Evolutionary conservation across 495 filamentous ascomycete species (phyloP).

Genomic region (Tetracladium setigerum): DNA sequence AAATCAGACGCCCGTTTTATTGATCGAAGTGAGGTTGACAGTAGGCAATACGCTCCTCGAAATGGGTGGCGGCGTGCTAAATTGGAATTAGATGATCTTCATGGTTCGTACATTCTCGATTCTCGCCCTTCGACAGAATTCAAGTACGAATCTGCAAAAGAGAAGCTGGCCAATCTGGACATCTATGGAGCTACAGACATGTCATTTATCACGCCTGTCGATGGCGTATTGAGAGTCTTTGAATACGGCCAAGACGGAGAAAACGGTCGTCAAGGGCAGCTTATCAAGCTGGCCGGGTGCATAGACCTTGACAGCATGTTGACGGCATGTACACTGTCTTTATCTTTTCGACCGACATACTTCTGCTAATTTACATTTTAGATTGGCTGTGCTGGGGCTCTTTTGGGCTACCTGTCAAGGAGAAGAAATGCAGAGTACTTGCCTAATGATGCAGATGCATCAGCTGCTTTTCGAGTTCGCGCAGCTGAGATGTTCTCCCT

Average conservation of each 20-base stretch:
- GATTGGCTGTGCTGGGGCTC: slow-evolving; percentile 73
- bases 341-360: not conserved
- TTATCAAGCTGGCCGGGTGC: slow-evolving; percentile 63
- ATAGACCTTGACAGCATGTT: slow-evolving; percentile 74
- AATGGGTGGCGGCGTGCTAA: not conserved
- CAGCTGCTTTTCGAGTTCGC: slow-evolving; percentile 48
- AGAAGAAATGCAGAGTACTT: slow-evolving; percentile 53
- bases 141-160: slow-evolving; percentile 59
- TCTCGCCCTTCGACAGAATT: slow-evolving; percentile 73
- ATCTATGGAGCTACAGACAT: slow-evolving; percentile 45
- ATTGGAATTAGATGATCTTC: slow-evolving; percentile 22
- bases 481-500: slow-evolving; percentile 73
- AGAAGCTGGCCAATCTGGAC: slow-evolving; percentile 52
- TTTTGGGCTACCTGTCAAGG: slow-evolving; percentile 72
- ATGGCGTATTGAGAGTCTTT: slow-evolving; percentile 18
- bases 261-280: slow-evolving; percentile 47
- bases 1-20: slow-evolving; percentile 33
- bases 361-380: slow-evolving; percentile 4
- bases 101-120: slow-evolving; percentile 62
- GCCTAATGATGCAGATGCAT: slow-evolving; percentile 42
- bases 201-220: slow-evolving; percentile 52
- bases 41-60: slow-evolving; percentile 15
- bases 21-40: slow-evolving; percentile 21
- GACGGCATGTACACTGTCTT: slow-evolving; percentile 33
- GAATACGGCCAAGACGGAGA: not conserved